Percentiles rank a stretch among this genome's conserved stretches.
Conservation (phyloP, 768 basidiomycete species). For the Termitomyces sp. region DNA sequence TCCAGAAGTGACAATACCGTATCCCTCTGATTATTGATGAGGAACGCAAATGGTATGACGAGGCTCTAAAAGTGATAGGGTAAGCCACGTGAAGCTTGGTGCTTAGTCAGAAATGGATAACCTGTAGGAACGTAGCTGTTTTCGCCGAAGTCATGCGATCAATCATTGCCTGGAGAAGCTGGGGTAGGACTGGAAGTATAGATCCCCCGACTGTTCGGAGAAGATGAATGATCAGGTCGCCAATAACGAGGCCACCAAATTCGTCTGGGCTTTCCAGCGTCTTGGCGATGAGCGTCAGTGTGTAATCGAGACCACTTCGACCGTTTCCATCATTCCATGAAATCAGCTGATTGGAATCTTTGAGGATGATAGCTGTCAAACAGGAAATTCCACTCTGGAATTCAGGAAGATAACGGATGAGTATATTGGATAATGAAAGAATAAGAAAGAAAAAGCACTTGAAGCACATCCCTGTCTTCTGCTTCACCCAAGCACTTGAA, state of each 20-base stretch:
- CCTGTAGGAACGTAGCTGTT: conserved; percentile 91
- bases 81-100: background rate
- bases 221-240: conserved; percentile 92
- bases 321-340: conserved; percentile 69
- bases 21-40: conserved; percentile 84
- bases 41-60: conserved; percentile 89
- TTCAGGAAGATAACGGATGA: background rate
- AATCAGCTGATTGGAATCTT: conserved; percentile 80
- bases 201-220: conserved; percentile 79
- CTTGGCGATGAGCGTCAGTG: conserved; percentile 73
- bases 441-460: conserved; percentile 40
- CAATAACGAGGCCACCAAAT: conserved; percentile 89
- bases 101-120: conserved; percentile 23
- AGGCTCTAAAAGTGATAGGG: conserved; percentile 55
- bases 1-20: conserved; percentile 78
- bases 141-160: conserved; percentile 78
- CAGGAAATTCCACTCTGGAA: conserved; percentile 76
- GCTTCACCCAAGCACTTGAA: conserved; percentile 66
- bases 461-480: conserved; percentile 85
- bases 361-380: conserved; percentile 81
- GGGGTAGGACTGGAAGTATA: conserved; percentile 82
- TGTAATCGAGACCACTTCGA: conserved; percentile 70
- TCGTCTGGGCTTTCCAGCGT: conserved; percentile 81
- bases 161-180: conserved; percentile 83
- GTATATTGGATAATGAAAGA: background rate